These are phyloP conservation scores for Chrysosporium queenslandicum DNA, from an alignment of 2,329 filamentous ascomycete species.

Conservation along the genomic window DNA sequence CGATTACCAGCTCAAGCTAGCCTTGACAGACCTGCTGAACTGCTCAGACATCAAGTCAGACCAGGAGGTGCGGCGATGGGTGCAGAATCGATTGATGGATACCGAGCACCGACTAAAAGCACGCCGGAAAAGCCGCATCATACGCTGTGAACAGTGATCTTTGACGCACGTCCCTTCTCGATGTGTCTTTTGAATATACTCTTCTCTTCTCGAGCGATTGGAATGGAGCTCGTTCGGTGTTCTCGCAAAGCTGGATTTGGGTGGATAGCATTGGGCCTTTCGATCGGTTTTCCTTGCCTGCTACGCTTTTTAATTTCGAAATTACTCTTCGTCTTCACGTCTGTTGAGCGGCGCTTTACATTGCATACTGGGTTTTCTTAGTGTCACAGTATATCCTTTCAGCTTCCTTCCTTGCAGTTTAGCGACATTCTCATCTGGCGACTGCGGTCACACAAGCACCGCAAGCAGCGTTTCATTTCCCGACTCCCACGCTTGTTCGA, in stretches of 20 bases:
- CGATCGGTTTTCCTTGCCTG: neutral
- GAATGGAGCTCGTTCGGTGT: neutral
- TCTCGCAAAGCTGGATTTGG: neutral
- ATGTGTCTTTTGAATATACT: neutral
- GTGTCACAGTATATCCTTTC: neutral
- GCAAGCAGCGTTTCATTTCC: neutral
- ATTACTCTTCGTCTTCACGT: neutral
- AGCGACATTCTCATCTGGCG: neutral
- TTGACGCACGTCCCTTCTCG: neutral
- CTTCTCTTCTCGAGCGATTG: neutral
- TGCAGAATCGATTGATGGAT: conserved; percentile 20
- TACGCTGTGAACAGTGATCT: conserved; percentile 4
- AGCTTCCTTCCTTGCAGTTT: neutral
- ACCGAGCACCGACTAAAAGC: conserved; percentile 18
- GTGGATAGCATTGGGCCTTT: neutral
- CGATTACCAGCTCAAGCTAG: conserved; percentile 19
- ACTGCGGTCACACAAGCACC: neutral
- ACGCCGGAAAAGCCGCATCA: conserved; percentile 16
- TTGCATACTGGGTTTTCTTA: neutral
- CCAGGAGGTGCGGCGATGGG: conserved; percentile 18
- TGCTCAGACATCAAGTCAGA: conserved; percentile 16
- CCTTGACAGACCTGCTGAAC: conserved; percentile 18
- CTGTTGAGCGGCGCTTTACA: neutral
- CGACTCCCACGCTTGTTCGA: neutral
- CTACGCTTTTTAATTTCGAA: neutral